Evolutionary conservation across 2,329 filamentous ascomycete species (phyloP), one percentile per base, ranked within the genome.

Genomic region (Fusarium luffae): DNA sequence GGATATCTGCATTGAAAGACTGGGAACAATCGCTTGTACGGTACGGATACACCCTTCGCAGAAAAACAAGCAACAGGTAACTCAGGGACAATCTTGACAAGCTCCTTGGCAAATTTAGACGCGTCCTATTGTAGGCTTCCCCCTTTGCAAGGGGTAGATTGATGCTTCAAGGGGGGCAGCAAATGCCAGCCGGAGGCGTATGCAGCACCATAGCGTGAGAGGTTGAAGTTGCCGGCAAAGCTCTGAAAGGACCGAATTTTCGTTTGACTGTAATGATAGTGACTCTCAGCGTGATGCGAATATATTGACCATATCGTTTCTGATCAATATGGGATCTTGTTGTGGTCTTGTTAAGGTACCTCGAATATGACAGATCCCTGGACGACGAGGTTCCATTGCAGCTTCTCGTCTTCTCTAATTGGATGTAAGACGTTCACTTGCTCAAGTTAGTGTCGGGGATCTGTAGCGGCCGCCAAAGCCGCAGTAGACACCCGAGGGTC

Each of bases 131-230:
- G 25, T 25, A 57, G 14, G 56, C 46, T 49, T 55, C 65, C 70
- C 67, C 68, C 70, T 72, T 72, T 54, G 61, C 58, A 70, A 72
- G 70, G 70, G 70, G 70, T 50, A 49, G 50, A 49, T 50, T 60
- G 49, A 56, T 69, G 54, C 59, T 55, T 69, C 59, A 67, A 74
- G 71, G 71, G 71, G 71, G 49, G 44, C 48, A 63, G 59, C 49
- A 64, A 72, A 74, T 72, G 59, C 71, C 67, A 74, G 47, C 54
- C 34, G 49, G 59, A 65, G 71, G 62, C 57, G 57, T 57, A 59
- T 59, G 61, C 51, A 52, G 57, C 44, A 46, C 44, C 18, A 55
- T 43, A 59, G 34, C 44, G 18, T 23, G 50, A 49, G 34, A 37
- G 32, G 32, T 37, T 37, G 54, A 63, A 59, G 59, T 51, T 63